These are phyloP conservation scores for Rosa rugosa DNA, from an alignment of 306 rosid species.

Conservation along the genomic window DNA sequence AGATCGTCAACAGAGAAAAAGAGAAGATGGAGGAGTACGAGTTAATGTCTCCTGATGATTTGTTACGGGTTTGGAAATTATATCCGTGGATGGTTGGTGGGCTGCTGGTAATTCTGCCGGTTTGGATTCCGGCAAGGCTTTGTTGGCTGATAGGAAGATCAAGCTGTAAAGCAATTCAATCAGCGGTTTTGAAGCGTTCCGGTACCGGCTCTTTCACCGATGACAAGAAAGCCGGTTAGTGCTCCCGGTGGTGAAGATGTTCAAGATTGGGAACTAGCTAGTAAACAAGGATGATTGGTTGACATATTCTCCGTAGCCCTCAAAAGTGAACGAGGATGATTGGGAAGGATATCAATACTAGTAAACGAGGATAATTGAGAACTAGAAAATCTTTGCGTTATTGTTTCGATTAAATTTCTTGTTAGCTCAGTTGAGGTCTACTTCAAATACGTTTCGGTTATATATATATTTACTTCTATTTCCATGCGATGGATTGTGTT, in stretches of 20 bases:
- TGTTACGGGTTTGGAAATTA: accelerated
- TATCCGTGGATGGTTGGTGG: neutral
- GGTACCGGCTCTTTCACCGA: neutral
- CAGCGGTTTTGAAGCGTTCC: neutral
- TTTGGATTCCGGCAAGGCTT: neutral
- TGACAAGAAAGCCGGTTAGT: neutral
- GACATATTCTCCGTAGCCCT: too few relatives aligned
- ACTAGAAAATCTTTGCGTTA: too few relatives aligned
- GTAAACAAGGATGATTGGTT: neutral
- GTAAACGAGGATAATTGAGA: too few relatives aligned
- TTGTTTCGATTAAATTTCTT: too few relatives aligned
- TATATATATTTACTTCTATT: too few relatives aligned
- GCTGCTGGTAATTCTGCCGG: neutral
- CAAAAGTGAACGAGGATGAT: too few relatives aligned
- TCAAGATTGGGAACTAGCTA: neutral
- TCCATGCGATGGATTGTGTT: too few relatives aligned
- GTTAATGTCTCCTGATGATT: neutral
- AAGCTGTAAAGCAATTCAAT: neutral
- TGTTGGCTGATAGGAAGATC: neutral
- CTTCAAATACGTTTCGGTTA: too few relatives aligned
- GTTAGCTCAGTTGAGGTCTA: too few relatives aligned
- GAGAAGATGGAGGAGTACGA: neutral
- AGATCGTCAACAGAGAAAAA: neutral
- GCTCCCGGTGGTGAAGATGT: neutral
- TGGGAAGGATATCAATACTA: too few relatives aligned